These are phyloP conservation scores for Alternaria panax DNA, from an alignment of 2,329 filamentous ascomycete genomes.

Conservation along the genomic window DNA sequence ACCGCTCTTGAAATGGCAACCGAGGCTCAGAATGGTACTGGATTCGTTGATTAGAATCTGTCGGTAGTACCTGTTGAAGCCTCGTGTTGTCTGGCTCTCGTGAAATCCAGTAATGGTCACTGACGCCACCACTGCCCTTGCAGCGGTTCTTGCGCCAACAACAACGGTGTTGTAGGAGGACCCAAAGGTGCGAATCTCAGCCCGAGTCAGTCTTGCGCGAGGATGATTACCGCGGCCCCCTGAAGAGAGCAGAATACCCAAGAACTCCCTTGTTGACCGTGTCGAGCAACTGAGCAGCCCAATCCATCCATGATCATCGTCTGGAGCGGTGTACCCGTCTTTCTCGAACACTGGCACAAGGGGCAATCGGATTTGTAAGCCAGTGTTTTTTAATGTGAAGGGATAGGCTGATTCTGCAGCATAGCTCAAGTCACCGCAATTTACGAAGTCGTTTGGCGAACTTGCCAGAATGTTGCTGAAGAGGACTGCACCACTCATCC, in stretches of 20 bases:
- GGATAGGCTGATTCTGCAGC: neutral
- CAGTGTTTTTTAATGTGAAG: neutral
- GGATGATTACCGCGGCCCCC: accelerated
- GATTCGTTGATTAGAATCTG: neutral
- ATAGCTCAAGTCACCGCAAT: neutral
- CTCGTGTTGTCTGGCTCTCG: too few species aligned
- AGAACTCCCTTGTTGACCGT: neutral
- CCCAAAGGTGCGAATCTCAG: too few species aligned
- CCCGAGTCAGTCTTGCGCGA: neutral
- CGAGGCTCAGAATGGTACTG: neutral
- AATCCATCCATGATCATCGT: neutral
- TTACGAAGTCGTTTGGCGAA: neutral
- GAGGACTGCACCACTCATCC: accelerated
- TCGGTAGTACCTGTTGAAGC: accelerated
- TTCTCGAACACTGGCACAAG: neutral
- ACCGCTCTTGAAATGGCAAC: neutral
- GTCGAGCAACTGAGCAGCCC: conserved; percentile 1
- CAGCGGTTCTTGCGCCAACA: neutral
- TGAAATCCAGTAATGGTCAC: neutral
- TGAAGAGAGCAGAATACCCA: neutral
- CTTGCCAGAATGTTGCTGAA: neutral
- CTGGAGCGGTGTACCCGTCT: neutral
- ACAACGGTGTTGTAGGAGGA: neutral
- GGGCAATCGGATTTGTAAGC: neutral
- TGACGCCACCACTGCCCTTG: neutral